Percentiles rank a stretch among this genome's conserved stretches.
phyloP scores from a whole-genome alignment of 1,284 basidiomycete species.

The Puccinia hordei region DNA sequence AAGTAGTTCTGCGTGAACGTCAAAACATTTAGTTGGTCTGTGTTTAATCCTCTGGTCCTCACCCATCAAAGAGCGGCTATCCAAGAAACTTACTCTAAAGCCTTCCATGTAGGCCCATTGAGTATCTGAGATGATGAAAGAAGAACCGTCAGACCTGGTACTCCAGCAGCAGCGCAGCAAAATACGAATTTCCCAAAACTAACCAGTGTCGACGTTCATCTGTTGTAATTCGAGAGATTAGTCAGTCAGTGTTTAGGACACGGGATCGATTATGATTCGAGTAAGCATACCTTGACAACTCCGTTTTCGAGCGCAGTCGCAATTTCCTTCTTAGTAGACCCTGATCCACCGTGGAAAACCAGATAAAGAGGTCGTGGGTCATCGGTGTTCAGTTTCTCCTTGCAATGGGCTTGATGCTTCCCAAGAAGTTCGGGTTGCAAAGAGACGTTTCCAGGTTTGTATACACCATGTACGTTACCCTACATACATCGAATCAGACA shows the following conservation, averaged over 20 bases:
- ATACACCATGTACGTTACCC: slow-evolving; percentile 93
- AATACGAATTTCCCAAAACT: slow-evolving; percentile 14
- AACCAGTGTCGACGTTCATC: slow-evolving; percentile 51
- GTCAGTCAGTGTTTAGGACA: neutral
- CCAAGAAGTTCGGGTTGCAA: slow-evolving; percentile 87
- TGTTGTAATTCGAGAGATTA: neutral
- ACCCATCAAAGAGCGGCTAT: neutral
- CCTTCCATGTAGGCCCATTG: slow-evolving; percentile 89
- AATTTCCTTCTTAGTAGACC: slow-evolving; percentile 96
- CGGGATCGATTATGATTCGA: slow-evolving; percentile 63
- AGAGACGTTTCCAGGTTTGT: slow-evolving; percentile 87
- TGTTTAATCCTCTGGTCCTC: neutral
- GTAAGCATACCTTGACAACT: slow-evolving; percentile 91
- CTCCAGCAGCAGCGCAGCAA: neutral
- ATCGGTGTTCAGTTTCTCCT: slow-evolving; percentile 70
- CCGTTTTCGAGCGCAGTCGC: slow-evolving; percentile 85
- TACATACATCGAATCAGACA: neutral
- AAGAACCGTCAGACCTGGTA: neutral
- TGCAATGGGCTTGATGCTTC: slow-evolving; percentile 84
- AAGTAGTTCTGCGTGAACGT: slow-evolving; percentile 74
- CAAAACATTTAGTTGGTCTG: no score
- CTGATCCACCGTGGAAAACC: slow-evolving; percentile 99
- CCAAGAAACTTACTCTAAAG: slow-evolving; percentile 62
- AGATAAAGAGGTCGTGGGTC: slow-evolving; percentile 84
- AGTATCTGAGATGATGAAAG: slow-evolving; percentile 65